Conservation (phyloP, 2,329 filamentous ascomycete species). For the Exserohilum turcica region DNA sequence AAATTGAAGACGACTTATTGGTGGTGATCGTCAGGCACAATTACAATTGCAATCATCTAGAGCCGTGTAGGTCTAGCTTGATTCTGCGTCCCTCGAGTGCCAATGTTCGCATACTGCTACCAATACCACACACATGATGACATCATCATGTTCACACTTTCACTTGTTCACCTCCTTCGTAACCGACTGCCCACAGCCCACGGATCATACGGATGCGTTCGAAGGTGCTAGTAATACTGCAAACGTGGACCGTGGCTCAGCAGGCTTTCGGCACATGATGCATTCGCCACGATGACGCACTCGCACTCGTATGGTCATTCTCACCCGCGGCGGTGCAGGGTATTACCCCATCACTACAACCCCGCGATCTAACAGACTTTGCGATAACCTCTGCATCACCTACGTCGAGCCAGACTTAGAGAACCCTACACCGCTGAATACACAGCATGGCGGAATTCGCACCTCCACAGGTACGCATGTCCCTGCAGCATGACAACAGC, state of each 20-base stretch:
- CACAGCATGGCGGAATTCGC: slow-evolving; percentile 42
- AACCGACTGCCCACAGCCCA: slow-evolving; percentile 1
- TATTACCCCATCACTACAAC: slow-evolving; percentile 19
- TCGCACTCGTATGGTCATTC: slow-evolving; percentile 11
- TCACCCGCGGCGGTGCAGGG: slow-evolving; percentile 13
- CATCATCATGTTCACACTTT: slow-evolving; percentile 6
- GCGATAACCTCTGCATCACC: slow-evolving; percentile 3
- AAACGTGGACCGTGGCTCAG: slow-evolving; percentile 18
- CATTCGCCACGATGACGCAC: slow-evolving; percentile 32
- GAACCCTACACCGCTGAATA: background rate
- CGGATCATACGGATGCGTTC: background rate
- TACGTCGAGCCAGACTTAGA: background rate
- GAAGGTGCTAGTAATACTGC: background rate
- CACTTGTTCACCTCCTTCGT: background rate
- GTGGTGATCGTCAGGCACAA: background rate
- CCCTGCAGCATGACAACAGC: slow-evolving; percentile 4
- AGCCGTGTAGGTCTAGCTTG: background rate
- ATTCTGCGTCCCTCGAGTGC: background rate
- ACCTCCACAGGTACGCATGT: slow-evolving; percentile 43
- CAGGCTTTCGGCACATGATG: slow-evolving; percentile 14
- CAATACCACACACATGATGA: background rate
- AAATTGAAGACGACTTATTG: background rate
- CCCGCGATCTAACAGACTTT: slow-evolving; percentile 13
- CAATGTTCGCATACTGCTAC: background rate
- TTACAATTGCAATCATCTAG: too few species aligned